These are phyloP conservation scores for Bothriochloa decipiens DNA, from an alignment of 176 grass and related monocot genomes.

Conservation along the genomic window DNA sequence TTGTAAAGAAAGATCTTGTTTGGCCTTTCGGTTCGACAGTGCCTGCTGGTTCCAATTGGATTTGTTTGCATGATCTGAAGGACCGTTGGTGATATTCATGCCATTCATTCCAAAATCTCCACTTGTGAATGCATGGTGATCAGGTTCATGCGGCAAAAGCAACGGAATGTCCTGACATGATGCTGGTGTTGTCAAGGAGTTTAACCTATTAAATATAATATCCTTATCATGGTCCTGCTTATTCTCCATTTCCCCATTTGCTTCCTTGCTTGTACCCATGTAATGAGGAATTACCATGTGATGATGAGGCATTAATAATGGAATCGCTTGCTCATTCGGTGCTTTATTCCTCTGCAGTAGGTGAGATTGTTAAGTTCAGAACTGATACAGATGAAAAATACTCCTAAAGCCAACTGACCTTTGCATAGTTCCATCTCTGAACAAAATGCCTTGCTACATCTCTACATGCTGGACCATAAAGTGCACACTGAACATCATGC, in stretches of 20 bases:
- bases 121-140: constrained; percentile 35
- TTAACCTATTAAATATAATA: constrained; percentile 46
- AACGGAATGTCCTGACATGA: constrained; percentile 83
- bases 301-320: constrained; percentile 82
- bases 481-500: constrained; percentile 88
- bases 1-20: constrained; percentile 47
- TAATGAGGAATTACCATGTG: constrained; percentile 98
- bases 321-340: constrained; percentile 77
- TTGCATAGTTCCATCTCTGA: constrained; percentile 90
- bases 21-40: constrained; percentile 45
- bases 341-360: constrained; percentile 81
- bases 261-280: constrained; percentile 60
- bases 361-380: constrained; percentile 31
- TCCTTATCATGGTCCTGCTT: constrained; percentile 31
- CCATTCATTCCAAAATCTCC: constrained; percentile 48
- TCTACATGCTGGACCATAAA: constrained; percentile 78
- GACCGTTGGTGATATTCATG: constrained; percentile 29
- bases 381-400: constrained; percentile 14
- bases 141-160: constrained; percentile 69
- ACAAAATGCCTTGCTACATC: constrained; percentile 91
- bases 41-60: constrained; percentile 42
- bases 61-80: constrained; percentile 42
- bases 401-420: constrained; percentile 48
- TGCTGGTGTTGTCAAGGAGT: constrained; percentile 38
- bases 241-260: constrained; percentile 30